Percentiles rank a stretch among this genome's conserved stretches.
These are phyloP conservation scores for Lecanoromycetidae sp. DNA, from an alignment of 2,329 filamentous ascomycete species.

Conservation along the genomic window DNA sequence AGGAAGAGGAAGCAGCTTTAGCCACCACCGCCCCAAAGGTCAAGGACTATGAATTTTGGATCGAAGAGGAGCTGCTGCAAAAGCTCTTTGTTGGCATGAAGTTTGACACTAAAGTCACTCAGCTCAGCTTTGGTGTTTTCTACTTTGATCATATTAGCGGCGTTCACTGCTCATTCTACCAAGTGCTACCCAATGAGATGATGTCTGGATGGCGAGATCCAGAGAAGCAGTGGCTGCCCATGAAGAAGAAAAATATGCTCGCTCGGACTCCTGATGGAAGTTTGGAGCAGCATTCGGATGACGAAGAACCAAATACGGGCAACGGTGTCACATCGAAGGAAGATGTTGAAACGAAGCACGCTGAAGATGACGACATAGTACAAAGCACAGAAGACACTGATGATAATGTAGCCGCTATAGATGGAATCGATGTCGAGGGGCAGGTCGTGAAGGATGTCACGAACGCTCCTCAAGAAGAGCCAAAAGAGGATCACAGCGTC, in stretches of 20 bases:
- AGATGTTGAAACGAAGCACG: too few species aligned
- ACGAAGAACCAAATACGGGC: background rate
- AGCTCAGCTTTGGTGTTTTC: conserved; percentile 47
- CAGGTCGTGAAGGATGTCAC: too few species aligned
- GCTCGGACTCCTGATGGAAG: conserved; percentile 7
- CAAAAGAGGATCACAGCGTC: background rate
- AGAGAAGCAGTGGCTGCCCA: conserved; percentile 17
- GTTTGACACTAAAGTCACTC: conserved; percentile 42
- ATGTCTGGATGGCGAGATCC: conserved; percentile 47
- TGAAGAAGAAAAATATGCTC: conserved; percentile 1
- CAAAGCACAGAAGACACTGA: too few species aligned
- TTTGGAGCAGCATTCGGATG: conserved; percentile 7
- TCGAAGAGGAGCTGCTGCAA: conserved; percentile 51
- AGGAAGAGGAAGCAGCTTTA: conserved; percentile 15
- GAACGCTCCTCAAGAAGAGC: background rate
- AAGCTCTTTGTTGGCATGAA: conserved; percentile 55
- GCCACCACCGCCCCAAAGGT: conserved; percentile 20
- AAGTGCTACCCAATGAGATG: conserved; percentile 54
- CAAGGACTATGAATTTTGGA: conserved; percentile 44
- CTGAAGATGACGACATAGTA: too few species aligned
- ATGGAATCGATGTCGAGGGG: too few species aligned
- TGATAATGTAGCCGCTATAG: too few species aligned
- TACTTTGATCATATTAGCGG: conserved; percentile 51
- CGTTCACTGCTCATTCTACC: conserved; percentile 51
- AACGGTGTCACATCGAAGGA: too few species aligned